phyloP scores from a whole-genome alignment of 2,329 filamentous ascomycete species.

The Aspergillus udagawae region DNA sequence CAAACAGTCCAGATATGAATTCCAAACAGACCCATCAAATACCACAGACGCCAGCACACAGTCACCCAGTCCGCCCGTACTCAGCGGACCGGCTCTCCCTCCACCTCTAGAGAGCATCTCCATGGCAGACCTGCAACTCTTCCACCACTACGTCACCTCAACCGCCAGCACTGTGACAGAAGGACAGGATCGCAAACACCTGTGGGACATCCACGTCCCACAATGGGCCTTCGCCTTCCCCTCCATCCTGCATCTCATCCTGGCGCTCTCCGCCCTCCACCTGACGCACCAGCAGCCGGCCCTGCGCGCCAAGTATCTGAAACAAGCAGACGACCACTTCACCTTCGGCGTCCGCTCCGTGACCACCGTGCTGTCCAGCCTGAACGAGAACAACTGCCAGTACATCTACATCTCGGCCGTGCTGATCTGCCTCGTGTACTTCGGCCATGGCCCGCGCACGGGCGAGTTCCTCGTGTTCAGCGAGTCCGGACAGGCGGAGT shows the following conservation, averaged over 20 bases:
- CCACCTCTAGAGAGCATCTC: conserved; percentile 15
- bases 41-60: background rate
- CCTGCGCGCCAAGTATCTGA: conserved; percentile 16
- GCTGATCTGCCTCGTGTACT: conserved; percentile 32
- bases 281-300: conserved; percentile 18
- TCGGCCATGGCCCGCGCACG: conserved; percentile 24
- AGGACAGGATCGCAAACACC: conserved; percentile 15
- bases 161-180: conserved; percentile 24
- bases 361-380: conserved; percentile 21
- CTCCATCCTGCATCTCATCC: conserved; percentile 30
- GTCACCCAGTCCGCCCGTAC: background rate
- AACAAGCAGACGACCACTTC: conserved; percentile 30
- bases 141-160: conserved; percentile 28
- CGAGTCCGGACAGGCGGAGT: conserved; percentile 25
- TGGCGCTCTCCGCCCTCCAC: conserved; percentile 30
- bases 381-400: conserved; percentile 28
- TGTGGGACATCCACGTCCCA: conserved; percentile 30
- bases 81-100: background rate
- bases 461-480: conserved; percentile 34
- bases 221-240: conserved; percentile 28
- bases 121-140: conserved; percentile 27
- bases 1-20: conserved; percentile 18
- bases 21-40: background rate
- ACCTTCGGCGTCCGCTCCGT: conserved; percentile 33
- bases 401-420: conserved; percentile 28